Conservation (phyloP, 306 rosid species). For the Pyrus communis region DNA sequence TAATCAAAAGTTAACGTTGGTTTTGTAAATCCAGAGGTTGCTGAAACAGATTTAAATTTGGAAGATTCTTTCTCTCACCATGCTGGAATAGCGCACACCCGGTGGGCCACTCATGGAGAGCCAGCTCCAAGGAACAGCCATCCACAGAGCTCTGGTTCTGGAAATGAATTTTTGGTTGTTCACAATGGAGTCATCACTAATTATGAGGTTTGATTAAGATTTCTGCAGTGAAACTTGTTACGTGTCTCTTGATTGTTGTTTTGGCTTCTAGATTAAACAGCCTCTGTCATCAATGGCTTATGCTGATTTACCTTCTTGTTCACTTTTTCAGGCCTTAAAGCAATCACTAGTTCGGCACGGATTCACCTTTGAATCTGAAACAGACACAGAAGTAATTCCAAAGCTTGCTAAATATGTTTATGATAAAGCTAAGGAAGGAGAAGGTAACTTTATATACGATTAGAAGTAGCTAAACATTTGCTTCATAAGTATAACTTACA, state of each 20-base stretch:
- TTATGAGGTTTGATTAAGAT: conserved; percentile 55
- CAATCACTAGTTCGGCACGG: conserved; percentile 76
- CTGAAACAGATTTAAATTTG: conserved; percentile 52
- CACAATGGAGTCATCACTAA: conserved; percentile 91
- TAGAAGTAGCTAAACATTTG: not conserved
- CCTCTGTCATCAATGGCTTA: not conserved
- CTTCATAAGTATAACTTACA: not conserved
- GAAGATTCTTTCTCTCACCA: conserved; percentile 58
- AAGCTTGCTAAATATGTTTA: conserved; percentile 91
- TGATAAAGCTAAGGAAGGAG: conserved; percentile 78
- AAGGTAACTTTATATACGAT: conserved; percentile 33
- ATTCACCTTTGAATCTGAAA: conserved; percentile 78
- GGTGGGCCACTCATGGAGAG: conserved; percentile 99
- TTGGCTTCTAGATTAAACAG: not conserved
- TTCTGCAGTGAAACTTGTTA: not conserved
- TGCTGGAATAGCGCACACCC: conserved; percentile 93
- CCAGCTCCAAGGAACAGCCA: conserved; percentile 92
- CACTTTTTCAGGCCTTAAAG: conserved; percentile 73
- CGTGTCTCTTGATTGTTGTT: not conserved
- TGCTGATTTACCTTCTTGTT: conserved; percentile 9
- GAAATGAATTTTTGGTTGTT: conserved; percentile 82
- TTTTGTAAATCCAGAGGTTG: conserved; percentile 49
- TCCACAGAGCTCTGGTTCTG: conserved; percentile 78
- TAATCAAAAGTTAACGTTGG: not conserved
- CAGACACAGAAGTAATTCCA: conserved; percentile 96